phyloP scores from a whole-genome alignment of 192 early-diverging fungal genomes.

The Ambispora gerdemannii region DNA sequence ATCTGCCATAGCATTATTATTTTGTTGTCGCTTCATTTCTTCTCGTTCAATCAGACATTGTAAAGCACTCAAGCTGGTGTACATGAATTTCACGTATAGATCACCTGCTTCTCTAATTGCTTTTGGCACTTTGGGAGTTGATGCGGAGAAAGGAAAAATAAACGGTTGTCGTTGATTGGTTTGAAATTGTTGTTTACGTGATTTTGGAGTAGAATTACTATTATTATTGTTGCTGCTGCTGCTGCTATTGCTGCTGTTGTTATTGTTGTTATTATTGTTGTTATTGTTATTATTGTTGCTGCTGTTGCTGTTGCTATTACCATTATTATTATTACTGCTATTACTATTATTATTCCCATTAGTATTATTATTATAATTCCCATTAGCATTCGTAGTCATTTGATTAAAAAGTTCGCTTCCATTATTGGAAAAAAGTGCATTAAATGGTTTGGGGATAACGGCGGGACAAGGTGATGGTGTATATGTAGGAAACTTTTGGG shows the following conservation, averaged over 20 bases:
- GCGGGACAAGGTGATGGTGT: constrained; percentile 35
- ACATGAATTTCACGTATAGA: constrained; percentile 49
- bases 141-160: constrained; percentile 48
- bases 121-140: constrained; percentile 42
- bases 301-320: no score
- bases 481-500: constrained; percentile 62
- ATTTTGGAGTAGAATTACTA: constrained; percentile 12
- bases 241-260: no score
- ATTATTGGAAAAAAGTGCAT: constrained; percentile 7
- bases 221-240: no score
- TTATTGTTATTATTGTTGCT: no score
- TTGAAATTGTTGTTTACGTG: constrained; percentile 31
- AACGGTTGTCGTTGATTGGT: constrained; percentile 39
- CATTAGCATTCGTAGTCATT: constrained; percentile 4
- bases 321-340: no score
- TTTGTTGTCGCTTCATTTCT: constrained; percentile 37
- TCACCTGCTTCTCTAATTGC: constrained; percentile 49
- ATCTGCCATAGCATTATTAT: constrained; percentile 28
- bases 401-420: no score
- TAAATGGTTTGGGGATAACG: constrained; percentile 28
- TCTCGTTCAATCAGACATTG: constrained; percentile 51
- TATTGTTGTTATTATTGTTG: no score
- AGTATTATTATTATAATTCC: constrained; percentile 16
- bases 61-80: constrained; percentile 42
- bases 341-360: no score